phyloP scores from a whole-genome alignment of 2,329 filamentous ascomycete species.

The Pseudogymnoascus sp. region DNA sequence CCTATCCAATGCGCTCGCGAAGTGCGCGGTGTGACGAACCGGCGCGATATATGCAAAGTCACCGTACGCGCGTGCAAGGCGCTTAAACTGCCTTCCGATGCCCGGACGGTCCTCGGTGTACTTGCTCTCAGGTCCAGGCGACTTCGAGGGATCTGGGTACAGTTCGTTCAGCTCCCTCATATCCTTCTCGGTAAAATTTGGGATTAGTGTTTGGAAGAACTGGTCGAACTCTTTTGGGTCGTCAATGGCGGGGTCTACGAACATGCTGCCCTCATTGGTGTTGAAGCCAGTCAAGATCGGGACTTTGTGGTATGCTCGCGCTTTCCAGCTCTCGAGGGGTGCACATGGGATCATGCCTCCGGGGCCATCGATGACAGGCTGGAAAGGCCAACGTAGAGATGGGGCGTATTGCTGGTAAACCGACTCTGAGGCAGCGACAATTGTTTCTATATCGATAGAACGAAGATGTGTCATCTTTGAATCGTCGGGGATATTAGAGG shows the following conservation, averaged over 20 bases:
- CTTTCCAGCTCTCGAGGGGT: constrained; percentile 52
- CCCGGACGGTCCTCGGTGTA: constrained; percentile 34
- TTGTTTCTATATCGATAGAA: constrained; percentile 31
- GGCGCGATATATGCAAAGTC: constrained; percentile 60
- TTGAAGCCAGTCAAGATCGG: constrained; percentile 64
- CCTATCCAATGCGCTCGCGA: constrained; percentile 21
- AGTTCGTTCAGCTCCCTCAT: constrained; percentile 47
- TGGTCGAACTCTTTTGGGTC: constrained; percentile 44
- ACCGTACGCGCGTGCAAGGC: constrained; percentile 53
- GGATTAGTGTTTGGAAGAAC: constrained; percentile 57
- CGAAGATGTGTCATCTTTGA: constrained; percentile 46
- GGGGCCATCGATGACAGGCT: constrained; percentile 56
- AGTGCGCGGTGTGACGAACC: constrained; percentile 51
- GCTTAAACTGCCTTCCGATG: constrained; percentile 47
- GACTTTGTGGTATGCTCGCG: constrained; percentile 45
- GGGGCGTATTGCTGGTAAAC: constrained; percentile 39
- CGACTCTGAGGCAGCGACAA: constrained; percentile 35
- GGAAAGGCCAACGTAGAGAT: constrained; percentile 54
- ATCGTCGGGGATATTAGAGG: constrained; percentile 34
- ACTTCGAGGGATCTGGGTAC: constrained; percentile 51
- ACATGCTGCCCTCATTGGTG: constrained; percentile 60
- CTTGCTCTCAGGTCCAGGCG: constrained; percentile 28
- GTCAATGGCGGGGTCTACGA: constrained; percentile 46
- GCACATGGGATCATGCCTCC: constrained; percentile 46
- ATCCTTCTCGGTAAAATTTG: constrained; percentile 44